Conservation (phyloP, 306 rosid genomes). For the Cicer pinnatifidum region DNA sequence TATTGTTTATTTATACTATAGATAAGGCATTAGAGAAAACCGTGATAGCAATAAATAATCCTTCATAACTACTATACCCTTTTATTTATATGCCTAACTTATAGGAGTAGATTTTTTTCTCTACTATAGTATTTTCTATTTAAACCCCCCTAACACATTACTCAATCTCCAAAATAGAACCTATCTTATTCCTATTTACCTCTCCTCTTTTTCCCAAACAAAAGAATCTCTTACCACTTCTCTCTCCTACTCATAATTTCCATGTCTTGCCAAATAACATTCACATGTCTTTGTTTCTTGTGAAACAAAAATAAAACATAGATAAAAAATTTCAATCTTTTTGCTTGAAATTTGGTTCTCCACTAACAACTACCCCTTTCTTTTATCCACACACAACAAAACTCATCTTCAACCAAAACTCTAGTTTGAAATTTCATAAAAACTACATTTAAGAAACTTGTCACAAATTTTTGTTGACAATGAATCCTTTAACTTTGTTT, state of each 20-base stretch:
- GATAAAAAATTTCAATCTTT: conserved; percentile 51
- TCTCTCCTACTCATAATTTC: conserved; percentile 71
- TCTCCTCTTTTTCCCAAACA: conserved; percentile 28
- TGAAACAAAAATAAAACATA: conserved; percentile 53
- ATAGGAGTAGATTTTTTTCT: not conserved
- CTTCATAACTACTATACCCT: conserved; percentile 2
- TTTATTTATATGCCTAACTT: conserved; percentile 5
- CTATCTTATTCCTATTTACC: conserved; percentile 22
- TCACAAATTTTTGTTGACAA: conserved; percentile 37
- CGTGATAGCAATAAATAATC: conserved; percentile 36
- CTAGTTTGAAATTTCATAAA: conserved; percentile 43
- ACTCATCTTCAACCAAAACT: conserved; percentile 48
- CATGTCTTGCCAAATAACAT: conserved; percentile 71
- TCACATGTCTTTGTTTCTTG: conserved; percentile 87
- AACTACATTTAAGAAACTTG: conserved; percentile 32
- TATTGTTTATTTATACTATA: not conserved
- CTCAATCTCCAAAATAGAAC: conserved; percentile 21
- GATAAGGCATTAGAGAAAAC: conserved; percentile 30
- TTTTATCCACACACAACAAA: conserved; percentile 53
- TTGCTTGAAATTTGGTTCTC: conserved; percentile 56
- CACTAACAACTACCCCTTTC: conserved; percentile 48
- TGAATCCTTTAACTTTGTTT: conserved; percentile 57
- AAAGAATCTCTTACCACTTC: conserved; percentile 52
- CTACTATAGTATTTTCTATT: conserved; percentile 31
- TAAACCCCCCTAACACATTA: conserved; percentile 13